Conservation (phyloP, 305 asterid genomes). For the Fraxinus floribunda region DNA sequence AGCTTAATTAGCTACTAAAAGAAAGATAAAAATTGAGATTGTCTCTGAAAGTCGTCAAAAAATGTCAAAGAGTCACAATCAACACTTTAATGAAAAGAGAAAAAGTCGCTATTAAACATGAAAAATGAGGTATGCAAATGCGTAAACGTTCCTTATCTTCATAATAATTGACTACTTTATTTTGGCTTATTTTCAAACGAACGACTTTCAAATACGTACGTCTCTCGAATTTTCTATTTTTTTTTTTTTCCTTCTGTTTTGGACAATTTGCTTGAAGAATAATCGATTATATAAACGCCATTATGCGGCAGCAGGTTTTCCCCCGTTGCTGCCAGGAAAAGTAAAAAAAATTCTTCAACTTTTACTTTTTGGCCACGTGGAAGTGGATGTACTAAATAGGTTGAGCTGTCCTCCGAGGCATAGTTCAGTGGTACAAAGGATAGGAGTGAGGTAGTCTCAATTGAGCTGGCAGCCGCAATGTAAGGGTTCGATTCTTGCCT, state of each 20-base stretch:
- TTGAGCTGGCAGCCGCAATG: too few species aligned
- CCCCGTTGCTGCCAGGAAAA: background rate
- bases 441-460: too few species aligned
- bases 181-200: background rate
- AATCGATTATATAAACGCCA: background rate
- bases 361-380: background rate
- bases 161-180: slow-evolving; percentile 19
- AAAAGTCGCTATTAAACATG: slow-evolving; percentile 24
- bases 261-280: background rate
- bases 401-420: too few species aligned
- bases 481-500: too few species aligned
- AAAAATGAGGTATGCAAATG: slow-evolving; percentile 14
- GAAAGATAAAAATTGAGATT: background rate
- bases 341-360: background rate
- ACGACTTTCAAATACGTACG: background rate
- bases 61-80: background rate
- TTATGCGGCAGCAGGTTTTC: background rate
- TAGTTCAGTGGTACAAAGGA: too few species aligned
- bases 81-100: background rate
- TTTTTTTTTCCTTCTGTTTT: background rate
- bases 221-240: background rate
- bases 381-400: background rate
- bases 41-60: background rate
- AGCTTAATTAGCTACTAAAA: background rate
- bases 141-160: slow-evolving; percentile 13